phyloP scores from a whole-genome alignment of 1,284 basidiomycete genomes.

The Heliocybe sulcata region DNA sequence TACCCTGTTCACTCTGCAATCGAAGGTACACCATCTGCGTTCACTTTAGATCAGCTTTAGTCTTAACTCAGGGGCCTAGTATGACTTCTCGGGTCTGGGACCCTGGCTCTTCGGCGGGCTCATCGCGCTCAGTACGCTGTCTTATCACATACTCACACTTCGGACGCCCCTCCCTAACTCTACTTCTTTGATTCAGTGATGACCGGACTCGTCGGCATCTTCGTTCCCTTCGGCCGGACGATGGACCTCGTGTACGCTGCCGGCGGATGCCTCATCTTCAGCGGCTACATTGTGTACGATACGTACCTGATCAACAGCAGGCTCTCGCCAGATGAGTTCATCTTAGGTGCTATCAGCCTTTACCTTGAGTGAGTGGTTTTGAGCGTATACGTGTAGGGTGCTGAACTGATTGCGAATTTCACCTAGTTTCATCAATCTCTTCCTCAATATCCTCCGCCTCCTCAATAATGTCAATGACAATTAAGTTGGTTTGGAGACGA shows the following conservation, averaged over 20 bases:
- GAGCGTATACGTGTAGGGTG: background rate
- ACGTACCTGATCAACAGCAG: constrained; percentile 79
- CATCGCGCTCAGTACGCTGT: constrained; percentile 49
- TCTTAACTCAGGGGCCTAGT: constrained; percentile 32
- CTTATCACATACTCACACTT: background rate
- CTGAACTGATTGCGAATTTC: background rate
- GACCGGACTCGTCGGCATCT: constrained; percentile 71
- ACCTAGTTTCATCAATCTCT: constrained; percentile 60
- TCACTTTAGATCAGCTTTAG: too few relatives aligned
- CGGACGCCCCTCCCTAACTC: constrained; percentile 6
- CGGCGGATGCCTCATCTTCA: constrained; percentile 77
- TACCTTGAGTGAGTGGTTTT: constrained; percentile 68
- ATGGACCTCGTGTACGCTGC: constrained; percentile 76
- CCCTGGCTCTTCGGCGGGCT: constrained; percentile 79
- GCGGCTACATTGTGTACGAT: constrained; percentile 80
- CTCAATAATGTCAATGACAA: constrained; percentile 38
- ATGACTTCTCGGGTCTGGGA: constrained; percentile 82
- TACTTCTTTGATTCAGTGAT: constrained; percentile 37
- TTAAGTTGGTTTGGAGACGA: background rate
- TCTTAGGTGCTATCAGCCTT: constrained; percentile 78
- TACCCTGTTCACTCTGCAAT: constrained; percentile 81
- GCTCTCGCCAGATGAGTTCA: constrained; percentile 83
- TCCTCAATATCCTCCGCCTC: constrained; percentile 73
- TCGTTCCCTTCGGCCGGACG: constrained; percentile 74
- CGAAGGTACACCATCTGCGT: constrained; percentile 45